Percentiles rank a stretch among this genome's conserved stretches.
These are phyloP conservation scores for Diplocarpon mali DNA, from an alignment of 2,329 filamentous ascomycete genomes.

Conservation along the genomic window DNA sequence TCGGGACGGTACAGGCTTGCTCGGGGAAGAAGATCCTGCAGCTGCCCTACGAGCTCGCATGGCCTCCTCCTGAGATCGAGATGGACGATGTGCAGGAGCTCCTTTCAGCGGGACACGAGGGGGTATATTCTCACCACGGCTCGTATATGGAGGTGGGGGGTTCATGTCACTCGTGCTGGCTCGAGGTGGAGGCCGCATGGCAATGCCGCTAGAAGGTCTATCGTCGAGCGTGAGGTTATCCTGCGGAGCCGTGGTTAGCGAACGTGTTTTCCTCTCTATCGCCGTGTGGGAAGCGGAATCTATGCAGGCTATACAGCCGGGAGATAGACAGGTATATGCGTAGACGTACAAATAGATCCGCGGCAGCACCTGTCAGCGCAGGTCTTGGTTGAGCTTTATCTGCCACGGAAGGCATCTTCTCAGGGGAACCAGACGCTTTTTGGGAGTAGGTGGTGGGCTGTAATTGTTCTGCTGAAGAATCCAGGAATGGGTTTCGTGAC, in stretches of 20 bases:
- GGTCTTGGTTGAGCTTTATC: slow-evolving; percentile 30
- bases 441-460: slow-evolving; percentile 7
- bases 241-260: slow-evolving; percentile 35
- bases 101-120: slow-evolving; percentile 25
- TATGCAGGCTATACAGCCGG: slow-evolving; percentile 17
- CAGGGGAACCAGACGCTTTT: slow-evolving; percentile 27
- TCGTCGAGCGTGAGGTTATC: slow-evolving; percentile 59
- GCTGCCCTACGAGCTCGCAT: slow-evolving; percentile 37
- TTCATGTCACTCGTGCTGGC: slow-evolving; percentile 36
- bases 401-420: slow-evolving; percentile 39
- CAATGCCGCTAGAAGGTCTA: slow-evolving; percentile 32
- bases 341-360: slow-evolving; percentile 66
- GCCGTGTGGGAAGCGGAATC: background rate
- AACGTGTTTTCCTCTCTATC: slow-evolving; percentile 1
- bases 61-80: slow-evolving; percentile 57
- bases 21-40: slow-evolving; percentile 28
- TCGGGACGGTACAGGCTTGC: slow-evolving; percentile 14
- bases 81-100: slow-evolving; percentile 42
- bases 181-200: slow-evolving; percentile 23
- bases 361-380: slow-evolving; percentile 39
- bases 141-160: slow-evolving; percentile 20
- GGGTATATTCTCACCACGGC: slow-evolving; percentile 36
- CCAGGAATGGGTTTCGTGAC: slow-evolving; percentile 69
- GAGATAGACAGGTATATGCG: slow-evolving; percentile 4
- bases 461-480: slow-evolving; percentile 30